Evolutionary conservation across 2,329 filamentous ascomycete genomes (phyloP).

Genomic region (Fusarium sacchari): DNA sequence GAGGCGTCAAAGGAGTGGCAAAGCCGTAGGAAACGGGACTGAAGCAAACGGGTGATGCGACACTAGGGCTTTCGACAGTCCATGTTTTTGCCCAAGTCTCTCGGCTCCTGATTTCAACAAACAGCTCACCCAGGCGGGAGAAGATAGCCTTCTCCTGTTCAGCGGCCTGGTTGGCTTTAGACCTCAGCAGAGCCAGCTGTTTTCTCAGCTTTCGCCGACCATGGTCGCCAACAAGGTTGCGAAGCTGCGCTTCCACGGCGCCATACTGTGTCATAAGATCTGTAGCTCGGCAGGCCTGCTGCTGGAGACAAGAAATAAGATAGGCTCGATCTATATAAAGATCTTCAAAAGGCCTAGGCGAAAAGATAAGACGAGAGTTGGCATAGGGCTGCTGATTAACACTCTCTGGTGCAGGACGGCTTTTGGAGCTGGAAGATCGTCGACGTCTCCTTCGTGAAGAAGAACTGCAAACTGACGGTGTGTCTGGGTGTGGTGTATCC

Average conservation of each 20-base stretch:
- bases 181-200: conserved; percentile 53
- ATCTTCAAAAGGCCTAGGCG: conserved; percentile 53
- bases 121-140: conserved; percentile 59
- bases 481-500: conserved; percentile 6
- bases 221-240: conserved; percentile 37
- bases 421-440: conserved; percentile 19
- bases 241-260: conserved; percentile 48
- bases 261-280: conserved; percentile 54
- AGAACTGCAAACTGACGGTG: background rate
- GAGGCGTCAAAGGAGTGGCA: conserved; percentile 32
- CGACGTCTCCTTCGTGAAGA: conserved; percentile 12
- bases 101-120: conserved; percentile 59
- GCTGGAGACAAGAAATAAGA: conserved; percentile 54
- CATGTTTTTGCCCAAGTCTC: conserved; percentile 50
- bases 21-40: conserved; percentile 23
- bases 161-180: conserved; percentile 56
- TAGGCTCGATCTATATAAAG: conserved; percentile 60
- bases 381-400: background rate
- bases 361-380: conserved; percentile 42
- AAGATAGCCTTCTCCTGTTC: conserved; percentile 59
- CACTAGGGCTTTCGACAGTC: conserved; percentile 16
- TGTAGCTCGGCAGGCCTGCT: conserved; percentile 51
- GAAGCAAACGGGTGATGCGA: conserved; percentile 20
- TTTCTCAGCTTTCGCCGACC: conserved; percentile 52
- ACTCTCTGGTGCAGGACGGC: background rate